Conservation (phyloP, 1,139 yeast genomes). For the Candida albicans region DNA sequence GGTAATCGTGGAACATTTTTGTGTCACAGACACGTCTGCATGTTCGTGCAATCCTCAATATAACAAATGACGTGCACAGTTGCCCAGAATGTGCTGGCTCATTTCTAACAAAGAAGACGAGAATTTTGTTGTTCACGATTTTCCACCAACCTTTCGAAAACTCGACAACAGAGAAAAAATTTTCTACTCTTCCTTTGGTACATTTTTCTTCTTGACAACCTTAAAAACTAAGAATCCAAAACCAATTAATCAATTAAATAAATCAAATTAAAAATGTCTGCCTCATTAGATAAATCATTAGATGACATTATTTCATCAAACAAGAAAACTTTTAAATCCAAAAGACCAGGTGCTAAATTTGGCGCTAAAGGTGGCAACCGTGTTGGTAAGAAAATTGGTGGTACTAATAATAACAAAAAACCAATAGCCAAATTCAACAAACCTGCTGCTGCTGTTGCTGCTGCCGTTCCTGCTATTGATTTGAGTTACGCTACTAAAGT, state of each 20-base stretch:
- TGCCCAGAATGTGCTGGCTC: too few species aligned
- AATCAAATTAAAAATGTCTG: slow-evolving; percentile 30
- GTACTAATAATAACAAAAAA: slow-evolving; percentile 28
- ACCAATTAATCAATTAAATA: neutral
- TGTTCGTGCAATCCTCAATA: too few species aligned
- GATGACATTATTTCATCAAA: slow-evolving; percentile 86
- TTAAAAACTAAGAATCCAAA: neutral
- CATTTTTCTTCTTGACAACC: neutral
- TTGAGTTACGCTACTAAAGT: slow-evolving; percentile 69
- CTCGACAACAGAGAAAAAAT: neutral
- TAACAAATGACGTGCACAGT: too few species aligned
- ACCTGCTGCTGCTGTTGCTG: slow-evolving; percentile 34
- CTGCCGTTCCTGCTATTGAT: slow-evolving; percentile 40
- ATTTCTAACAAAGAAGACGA: too few species aligned
- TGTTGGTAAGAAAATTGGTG: slow-evolving; percentile 33
- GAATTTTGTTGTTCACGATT: too few species aligned
- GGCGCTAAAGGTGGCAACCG: slow-evolving; percentile 23
- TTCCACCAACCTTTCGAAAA: neutral
- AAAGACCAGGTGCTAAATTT: slow-evolving; percentile 30
- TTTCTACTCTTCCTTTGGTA: neutral
- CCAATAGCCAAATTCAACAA: slow-evolving; percentile 41
- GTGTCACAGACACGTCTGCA: too few species aligned
- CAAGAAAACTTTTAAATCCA: slow-evolving; percentile 32
- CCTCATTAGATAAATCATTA: slow-evolving; percentile 81
- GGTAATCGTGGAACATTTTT: too few species aligned